Conservation (phyloP, 1,284 basidiomycete genomes). For the Cutaneotrichosporon mucoides region DNA sequence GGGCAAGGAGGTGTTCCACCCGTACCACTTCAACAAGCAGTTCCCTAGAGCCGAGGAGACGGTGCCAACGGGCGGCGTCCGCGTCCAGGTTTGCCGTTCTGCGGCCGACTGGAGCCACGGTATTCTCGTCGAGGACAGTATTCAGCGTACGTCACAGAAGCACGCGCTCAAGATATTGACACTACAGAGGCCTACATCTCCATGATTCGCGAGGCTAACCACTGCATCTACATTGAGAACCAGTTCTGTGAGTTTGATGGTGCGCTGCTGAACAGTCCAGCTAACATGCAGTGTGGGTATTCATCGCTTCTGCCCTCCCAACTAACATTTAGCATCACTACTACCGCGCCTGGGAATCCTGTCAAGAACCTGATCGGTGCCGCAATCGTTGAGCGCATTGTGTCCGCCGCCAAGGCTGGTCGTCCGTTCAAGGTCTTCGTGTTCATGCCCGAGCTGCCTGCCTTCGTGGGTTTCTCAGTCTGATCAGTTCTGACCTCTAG, state of each 20-base stretch:
- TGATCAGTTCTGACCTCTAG: conserved; percentile 13
- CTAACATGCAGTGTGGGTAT: conserved; percentile 20
- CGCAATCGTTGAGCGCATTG: conserved; percentile 75
- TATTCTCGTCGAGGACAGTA: conserved; percentile 74
- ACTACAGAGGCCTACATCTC: conserved; percentile 61
- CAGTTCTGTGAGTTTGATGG: conserved; percentile 73
- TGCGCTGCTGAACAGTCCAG: too few species aligned
- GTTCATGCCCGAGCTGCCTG: conserved; percentile 62
- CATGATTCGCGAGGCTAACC: conserved; percentile 74
- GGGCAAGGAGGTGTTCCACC: conserved; percentile 44
- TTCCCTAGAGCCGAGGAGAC: conserved; percentile 37
- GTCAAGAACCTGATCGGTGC: conserved; percentile 74
- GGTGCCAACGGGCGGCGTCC: conserved; percentile 38
- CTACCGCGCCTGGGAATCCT: conserved; percentile 58
- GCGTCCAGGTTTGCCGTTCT: conserved; percentile 58
- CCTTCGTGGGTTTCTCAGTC: conserved; percentile 31
- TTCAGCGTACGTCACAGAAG: conserved; percentile 63
- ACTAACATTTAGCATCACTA: conserved; percentile 62
- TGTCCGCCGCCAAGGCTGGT: conserved; percentile 66
- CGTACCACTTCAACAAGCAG: conserved; percentile 46
- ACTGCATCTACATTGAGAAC: conserved; percentile 91
- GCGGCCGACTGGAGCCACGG: conserved; percentile 90
- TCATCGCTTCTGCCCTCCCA: background rate
- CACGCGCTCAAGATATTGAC: background rate
- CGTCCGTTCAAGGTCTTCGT: conserved; percentile 74